Percentiles rank a stretch among this genome's conserved stretches.
Conservation (phyloP, 257 asterid species). For the Petunia secreta region DNA sequence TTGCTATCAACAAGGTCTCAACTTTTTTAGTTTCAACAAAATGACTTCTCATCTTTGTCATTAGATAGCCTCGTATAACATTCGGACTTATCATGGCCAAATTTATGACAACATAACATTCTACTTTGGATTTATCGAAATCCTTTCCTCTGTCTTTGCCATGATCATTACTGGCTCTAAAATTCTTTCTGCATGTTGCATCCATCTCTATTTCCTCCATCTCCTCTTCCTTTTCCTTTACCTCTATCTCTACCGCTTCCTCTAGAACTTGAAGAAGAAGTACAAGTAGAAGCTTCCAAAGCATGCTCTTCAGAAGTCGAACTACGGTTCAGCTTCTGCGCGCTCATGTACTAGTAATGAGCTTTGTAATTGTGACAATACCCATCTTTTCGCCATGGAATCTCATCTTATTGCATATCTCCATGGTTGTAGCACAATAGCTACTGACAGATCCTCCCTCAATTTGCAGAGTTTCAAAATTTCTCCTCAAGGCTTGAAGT, state of each 20-base stretch:
- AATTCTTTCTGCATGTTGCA: background rate
- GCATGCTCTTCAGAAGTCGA: background rate
- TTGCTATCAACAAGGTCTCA: background rate
- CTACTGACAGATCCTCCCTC: background rate
- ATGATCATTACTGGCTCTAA: background rate
- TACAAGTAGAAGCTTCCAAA: background rate
- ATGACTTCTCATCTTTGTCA: background rate
- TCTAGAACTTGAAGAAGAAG: background rate
- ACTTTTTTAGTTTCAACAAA: background rate
- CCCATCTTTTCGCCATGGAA: background rate
- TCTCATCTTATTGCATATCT: background rate
- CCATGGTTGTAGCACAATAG: background rate
- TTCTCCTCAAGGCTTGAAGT: constrained; percentile 11
- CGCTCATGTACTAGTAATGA: background rate
- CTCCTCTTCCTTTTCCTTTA: background rate
- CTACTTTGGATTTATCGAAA: background rate
- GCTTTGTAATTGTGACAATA: background rate
- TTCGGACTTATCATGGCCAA: background rate
- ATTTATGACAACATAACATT: background rate
- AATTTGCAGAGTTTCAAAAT: background rate
- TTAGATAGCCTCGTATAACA: background rate
- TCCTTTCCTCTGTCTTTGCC: background rate
- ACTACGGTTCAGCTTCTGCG: background rate
- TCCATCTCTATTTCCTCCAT: background rate
- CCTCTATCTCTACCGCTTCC: background rate